These are phyloP conservation scores for Huntiella bhutanensis DNA, from an alignment of 2,329 filamentous ascomycete genomes.

Conservation along the genomic window DNA sequence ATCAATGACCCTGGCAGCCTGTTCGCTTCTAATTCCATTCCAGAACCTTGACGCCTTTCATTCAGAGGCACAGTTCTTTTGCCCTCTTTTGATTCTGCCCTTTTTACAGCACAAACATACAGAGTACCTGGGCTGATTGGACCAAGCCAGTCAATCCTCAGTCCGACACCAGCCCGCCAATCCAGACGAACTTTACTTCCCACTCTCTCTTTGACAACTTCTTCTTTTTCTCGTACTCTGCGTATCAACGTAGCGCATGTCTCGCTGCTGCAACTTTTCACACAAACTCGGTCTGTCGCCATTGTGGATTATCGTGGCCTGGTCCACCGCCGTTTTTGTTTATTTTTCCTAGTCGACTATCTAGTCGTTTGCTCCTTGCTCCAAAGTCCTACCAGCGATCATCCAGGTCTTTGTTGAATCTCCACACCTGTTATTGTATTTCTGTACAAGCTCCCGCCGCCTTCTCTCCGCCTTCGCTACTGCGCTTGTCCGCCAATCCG, in stretches of 20 bases:
- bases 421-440: background rate
- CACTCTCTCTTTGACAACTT: slow-evolving; percentile 1
- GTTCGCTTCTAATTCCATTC: slow-evolving; percentile 5
- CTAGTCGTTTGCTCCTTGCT: no score
- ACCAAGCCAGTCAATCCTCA: slow-evolving; percentile 3
- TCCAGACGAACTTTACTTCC: slow-evolving; percentile 1
- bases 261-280: no score
- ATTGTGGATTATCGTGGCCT: no score
- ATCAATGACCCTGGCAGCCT: background rate
- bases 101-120: slow-evolving; percentile 1
- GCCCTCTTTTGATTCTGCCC: background rate
- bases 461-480: slow-evolving; percentile 1
- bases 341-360: no score
- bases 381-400: no score
- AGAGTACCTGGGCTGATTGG: slow-evolving; percentile 1
- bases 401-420: background rate
- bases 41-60: slow-evolving; percentile 1
- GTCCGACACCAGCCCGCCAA: slow-evolving; percentile 1
- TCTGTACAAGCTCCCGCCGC: background rate
- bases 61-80: background rate
- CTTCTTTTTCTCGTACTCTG: background rate
- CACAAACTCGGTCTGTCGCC: no score
- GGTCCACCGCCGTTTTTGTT: no score
- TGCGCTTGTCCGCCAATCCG: background rate
- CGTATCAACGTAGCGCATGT: background rate